phyloP scores from a whole-genome alignment of 1,284 basidiomycete species.

The Tetrapyrgos nigripes region DNA sequence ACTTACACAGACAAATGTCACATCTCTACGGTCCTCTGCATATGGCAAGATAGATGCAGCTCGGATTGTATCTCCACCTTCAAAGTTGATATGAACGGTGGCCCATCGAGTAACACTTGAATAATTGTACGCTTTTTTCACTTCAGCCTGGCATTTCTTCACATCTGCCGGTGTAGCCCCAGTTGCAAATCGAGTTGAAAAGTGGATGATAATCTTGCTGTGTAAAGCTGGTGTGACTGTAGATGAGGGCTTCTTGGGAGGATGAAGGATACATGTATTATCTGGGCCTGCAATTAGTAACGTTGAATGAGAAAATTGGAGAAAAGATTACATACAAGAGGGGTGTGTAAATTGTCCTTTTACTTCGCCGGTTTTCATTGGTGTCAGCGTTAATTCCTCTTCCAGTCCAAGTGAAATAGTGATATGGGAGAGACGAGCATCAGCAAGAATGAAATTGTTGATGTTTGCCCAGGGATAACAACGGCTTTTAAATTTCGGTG shows the following conservation, averaged over 20 bases:
- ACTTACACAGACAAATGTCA: constrained; percentile 28
- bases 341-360: too few species aligned
- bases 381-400: constrained; percentile 17
- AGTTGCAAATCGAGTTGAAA: constrained; percentile 18
- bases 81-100: constrained; percentile 21
- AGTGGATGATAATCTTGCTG: too few species aligned
- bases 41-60: too few species aligned
- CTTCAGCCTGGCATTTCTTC: not conserved
- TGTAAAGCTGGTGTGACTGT: not conserved
- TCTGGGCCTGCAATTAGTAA: constrained; percentile 1
- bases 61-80: too few species aligned
- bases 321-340: too few species aligned
- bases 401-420: constrained; percentile 25
- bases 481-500: too few species aligned
- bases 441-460: constrained; percentile 30
- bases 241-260: constrained; percentile 6
- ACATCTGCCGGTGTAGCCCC: constrained; percentile 16
- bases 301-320: too few species aligned
- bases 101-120: constrained; percentile 21
- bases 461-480: too few species aligned
- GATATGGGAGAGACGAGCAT: constrained; percentile 37
- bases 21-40: too few species aligned
- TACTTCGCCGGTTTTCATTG: too few species aligned
- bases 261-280: constrained; percentile 16
- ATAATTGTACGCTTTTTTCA: not conserved